phyloP scores from a whole-genome alignment of 192 early-diverging fungal species.

The Backusella mclennaniae region DNA sequence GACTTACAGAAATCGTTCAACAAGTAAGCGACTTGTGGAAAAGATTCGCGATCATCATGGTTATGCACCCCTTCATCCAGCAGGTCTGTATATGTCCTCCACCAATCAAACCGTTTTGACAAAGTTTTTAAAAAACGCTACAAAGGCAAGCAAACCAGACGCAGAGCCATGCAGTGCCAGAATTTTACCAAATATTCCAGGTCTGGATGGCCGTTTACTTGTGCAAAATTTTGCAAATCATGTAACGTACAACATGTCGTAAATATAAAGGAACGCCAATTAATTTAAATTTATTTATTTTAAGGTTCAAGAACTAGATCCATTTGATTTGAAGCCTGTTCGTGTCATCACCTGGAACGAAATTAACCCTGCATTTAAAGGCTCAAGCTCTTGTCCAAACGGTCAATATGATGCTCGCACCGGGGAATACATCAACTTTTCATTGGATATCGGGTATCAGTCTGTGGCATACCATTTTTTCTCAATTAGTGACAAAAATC shows the following conservation, averaged over 20 bases:
- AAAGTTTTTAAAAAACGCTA: conserved; percentile 52
- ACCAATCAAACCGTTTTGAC: conserved; percentile 70
- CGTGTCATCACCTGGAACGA: conserved; percentile 58
- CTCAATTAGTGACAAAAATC: conserved; percentile 56
- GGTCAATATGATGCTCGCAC: conserved; percentile 66
- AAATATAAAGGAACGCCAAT: background rate
- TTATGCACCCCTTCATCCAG: conserved; percentile 64
- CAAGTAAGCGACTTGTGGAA: conserved; percentile 56
- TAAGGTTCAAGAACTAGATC: conserved; percentile 65
- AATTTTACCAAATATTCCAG: conserved; percentile 57
- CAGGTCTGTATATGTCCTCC: conserved; percentile 62
- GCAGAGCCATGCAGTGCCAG: conserved; percentile 66
- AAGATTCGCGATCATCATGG: conserved; percentile 75
- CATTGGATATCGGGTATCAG: conserved; percentile 68
- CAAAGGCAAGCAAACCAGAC: conserved; percentile 57
- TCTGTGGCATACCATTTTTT: conserved; percentile 67
- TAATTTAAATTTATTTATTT: background rate
- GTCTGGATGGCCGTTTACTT: conserved; percentile 58
- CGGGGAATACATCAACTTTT: conserved; percentile 73
- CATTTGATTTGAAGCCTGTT: conserved; percentile 60
- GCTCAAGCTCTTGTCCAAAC: conserved; percentile 66
- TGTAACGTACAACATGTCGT: conserved; percentile 28
- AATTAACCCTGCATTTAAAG: conserved; percentile 66
- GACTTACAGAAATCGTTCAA: conserved; percentile 57
- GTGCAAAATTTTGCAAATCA: conserved; percentile 70